Conservation (phyloP, 345 rosid genomes). For the Rubroshorea leprosula region DNA sequence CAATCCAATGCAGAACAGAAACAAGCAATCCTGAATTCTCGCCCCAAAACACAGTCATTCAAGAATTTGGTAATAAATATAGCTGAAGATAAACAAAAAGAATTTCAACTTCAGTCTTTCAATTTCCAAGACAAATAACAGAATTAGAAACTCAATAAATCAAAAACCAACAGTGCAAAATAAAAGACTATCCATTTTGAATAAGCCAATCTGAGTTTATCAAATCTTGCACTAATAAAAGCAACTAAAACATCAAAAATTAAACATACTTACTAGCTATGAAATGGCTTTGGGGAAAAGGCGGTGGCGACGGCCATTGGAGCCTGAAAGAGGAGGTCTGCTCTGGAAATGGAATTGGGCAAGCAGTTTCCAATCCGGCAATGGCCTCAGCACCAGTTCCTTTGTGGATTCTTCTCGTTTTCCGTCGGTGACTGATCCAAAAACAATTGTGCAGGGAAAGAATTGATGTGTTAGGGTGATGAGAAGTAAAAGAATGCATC, state of each 20-base stretch:
- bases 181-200: too few relatives aligned
- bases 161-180: neutral
- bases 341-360: conserved; percentile 81
- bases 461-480: conserved; percentile 17
- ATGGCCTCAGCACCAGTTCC: conserved; percentile 65
- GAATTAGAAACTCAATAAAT: too few relatives aligned
- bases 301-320: conserved; percentile 84
- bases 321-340: conserved; percentile 48
- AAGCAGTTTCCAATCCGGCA: conserved; percentile 77
- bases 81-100: too few relatives aligned
- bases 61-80: too few relatives aligned
- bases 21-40: too few relatives aligned
- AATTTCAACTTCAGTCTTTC: too few relatives aligned
- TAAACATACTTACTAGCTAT: conserved; percentile 87
- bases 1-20: too few relatives aligned
- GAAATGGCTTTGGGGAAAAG: conserved; percentile 96
- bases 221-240: too few relatives aligned
- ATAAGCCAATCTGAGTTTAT: too few relatives aligned
- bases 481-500: conserved; percentile 11
- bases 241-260: neutral
- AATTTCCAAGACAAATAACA: too few relatives aligned
- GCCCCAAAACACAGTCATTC: too few relatives aligned
- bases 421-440: conserved; percentile 36
- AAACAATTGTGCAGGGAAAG: neutral
- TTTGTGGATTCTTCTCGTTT: conserved; percentile 75